phyloP scores from a whole-genome alignment of 129 eudicot species.

The Rutidosis leptorrhynchoides region DNA sequence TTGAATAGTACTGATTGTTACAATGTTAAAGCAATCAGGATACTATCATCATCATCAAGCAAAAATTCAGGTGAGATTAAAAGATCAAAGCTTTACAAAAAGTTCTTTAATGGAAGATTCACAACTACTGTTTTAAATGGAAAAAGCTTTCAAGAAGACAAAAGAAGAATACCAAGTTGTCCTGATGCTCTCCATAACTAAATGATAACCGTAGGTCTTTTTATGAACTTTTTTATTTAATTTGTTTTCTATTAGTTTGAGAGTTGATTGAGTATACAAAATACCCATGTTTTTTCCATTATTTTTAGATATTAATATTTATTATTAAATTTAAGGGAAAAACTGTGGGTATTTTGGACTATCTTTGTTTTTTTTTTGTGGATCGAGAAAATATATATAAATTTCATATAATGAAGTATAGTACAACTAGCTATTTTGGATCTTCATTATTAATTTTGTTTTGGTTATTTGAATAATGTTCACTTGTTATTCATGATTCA shows the following conservation, averaged over 20 bases:
- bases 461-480: too few species aligned
- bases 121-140: slow-evolving; percentile 20
- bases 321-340: slow-evolving; percentile 32
- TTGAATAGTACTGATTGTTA: slow-evolving; percentile 20
- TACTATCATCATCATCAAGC: slow-evolving; percentile 22
- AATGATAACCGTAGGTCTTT: neutral
- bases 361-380: slow-evolving; percentile 20
- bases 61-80: slow-evolving; percentile 29
- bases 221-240: neutral
- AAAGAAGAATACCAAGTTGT: slow-evolving; percentile 83
- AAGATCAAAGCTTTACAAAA: slow-evolving; percentile 37
- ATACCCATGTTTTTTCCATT: slow-evolving; percentile 73
- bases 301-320: slow-evolving; percentile 15
- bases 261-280: slow-evolving; percentile 40
- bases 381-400: slow-evolving; percentile 39
- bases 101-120: slow-evolving; percentile 44
- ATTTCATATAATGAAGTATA: slow-evolving; percentile 5
- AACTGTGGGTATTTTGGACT: slow-evolving; percentile 90
- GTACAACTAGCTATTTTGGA: too few species aligned
- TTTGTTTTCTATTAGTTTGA: neutral
- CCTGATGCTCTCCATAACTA: slow-evolving; percentile 95
- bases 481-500: too few species aligned
- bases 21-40: slow-evolving; percentile 51
- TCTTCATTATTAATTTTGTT: too few species aligned
- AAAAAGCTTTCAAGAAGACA: slow-evolving; percentile 44